Percentiles rank a stretch among this genome's conserved stretches.
These are phyloP conservation scores for Pyricularia pennisetigena DNA, from an alignment of 2,329 filamentous ascomycete species.

Conservation along the genomic window DNA sequence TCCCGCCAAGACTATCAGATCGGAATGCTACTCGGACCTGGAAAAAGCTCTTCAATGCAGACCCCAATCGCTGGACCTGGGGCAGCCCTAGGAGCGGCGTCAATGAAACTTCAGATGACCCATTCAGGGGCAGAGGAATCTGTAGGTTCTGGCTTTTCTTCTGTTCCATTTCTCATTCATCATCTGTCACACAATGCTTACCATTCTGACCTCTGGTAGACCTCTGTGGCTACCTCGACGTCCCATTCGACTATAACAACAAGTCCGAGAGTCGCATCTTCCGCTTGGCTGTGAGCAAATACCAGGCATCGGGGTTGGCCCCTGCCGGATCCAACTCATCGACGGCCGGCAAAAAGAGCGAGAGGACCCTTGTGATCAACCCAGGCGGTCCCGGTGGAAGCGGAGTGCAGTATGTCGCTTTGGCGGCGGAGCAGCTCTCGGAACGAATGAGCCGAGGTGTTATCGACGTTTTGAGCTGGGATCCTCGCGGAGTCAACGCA, in stretches of 20 bases:
- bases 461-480: slow-evolving; percentile 42
- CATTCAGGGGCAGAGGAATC: slow-evolving; percentile 29
- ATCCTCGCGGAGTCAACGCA: slow-evolving; percentile 41
- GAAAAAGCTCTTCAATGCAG: slow-evolving; percentile 22
- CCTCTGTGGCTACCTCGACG: slow-evolving; percentile 36
- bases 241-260: slow-evolving; percentile 38
- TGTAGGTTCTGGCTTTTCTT: slow-evolving; percentile 14
- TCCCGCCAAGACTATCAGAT: slow-evolving; percentile 31
- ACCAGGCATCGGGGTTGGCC: slow-evolving; percentile 34
- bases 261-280: slow-evolving; percentile 29
- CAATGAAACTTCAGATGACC: slow-evolving; percentile 13
- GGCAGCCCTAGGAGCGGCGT: slow-evolving; percentile 15
- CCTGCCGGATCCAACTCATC: slow-evolving; percentile 11
- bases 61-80: slow-evolving; percentile 37
- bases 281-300: slow-evolving; percentile 38
- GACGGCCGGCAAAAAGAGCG: slow-evolving; percentile 25
- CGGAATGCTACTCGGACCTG: slow-evolving; percentile 24
- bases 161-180: neutral
- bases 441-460: slow-evolving; percentile 29
- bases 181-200: neutral
- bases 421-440: slow-evolving; percentile 23
- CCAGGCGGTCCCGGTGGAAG: slow-evolving; percentile 39
- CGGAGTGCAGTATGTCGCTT: slow-evolving; percentile 31
- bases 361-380: slow-evolving; percentile 37
- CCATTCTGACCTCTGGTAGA: neutral